Percentiles rank a stretch among this genome's conserved stretches.
Evolutionary conservation across 345 rosid species (phyloP).

Genomic region (Hevea brasiliensis): DNA sequence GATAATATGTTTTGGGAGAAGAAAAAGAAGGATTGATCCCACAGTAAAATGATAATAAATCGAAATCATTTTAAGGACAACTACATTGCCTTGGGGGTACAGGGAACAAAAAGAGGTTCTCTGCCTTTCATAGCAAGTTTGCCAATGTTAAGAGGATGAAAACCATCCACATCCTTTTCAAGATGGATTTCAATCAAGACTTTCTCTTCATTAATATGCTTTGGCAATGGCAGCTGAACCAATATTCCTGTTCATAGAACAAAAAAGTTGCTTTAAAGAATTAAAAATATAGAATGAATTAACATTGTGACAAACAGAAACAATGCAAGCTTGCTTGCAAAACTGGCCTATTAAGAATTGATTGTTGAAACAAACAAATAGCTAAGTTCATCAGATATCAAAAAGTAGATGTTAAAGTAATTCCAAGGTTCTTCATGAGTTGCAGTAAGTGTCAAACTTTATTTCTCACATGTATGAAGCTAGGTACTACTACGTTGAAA

Average conservation of each 20-base stretch:
- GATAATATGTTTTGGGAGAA: neutral
- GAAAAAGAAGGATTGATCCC: neutral
- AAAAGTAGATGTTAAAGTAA: neutral
- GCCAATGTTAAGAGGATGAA: constrained; percentile 93
- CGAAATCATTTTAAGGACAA: constrained; percentile 6
- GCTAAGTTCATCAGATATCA: neutral
- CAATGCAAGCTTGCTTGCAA: constrained; percentile 1
- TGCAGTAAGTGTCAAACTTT: neutral
- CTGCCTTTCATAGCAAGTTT: constrained; percentile 98
- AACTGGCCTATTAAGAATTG: neutral
- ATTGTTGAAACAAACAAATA: neutral
- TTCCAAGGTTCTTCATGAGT: neutral
- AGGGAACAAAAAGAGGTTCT: constrained; percentile 88
- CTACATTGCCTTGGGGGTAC: constrained; percentile 81
- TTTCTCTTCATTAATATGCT: constrained; percentile 83
- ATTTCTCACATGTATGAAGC: neutral
- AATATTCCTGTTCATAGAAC: constrained; percentile 60
- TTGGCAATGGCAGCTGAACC: constrained; percentile 90
- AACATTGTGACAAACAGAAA: neutral
- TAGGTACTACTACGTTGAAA: neutral
- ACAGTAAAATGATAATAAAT: neutral
- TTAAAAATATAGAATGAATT: neutral
- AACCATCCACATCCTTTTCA: constrained; percentile 91
- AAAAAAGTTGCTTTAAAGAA: neutral
- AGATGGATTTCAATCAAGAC: constrained; percentile 70